These are phyloP conservation scores for Saksenaea oblongispora DNA, from an alignment of 371 early-diverging fungal genomes.

Conservation along the genomic window DNA sequence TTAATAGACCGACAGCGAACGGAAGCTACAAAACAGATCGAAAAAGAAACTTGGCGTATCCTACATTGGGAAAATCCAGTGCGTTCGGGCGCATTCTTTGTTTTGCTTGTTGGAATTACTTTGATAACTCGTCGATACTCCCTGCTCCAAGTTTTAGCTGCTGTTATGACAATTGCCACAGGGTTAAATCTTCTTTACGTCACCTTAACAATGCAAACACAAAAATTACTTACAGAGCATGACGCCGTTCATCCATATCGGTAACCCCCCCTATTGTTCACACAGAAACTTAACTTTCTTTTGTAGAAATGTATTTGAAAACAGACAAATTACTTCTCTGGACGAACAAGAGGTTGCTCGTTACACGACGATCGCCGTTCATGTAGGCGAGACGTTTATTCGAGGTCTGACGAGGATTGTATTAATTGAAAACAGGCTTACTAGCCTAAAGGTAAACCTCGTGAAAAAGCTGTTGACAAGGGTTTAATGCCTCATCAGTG, in stretches of 20 bases:
- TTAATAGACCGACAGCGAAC: constrained; percentile 22
- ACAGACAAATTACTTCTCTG: constrained; percentile 17
- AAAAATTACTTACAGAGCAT: constrained; percentile 28
- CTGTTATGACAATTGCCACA: constrained; percentile 32
- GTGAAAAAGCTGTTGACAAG: neutral
- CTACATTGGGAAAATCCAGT: constrained; percentile 44
- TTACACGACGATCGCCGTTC: constrained; percentile 31
- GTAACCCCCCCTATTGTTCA: constrained; percentile 16
- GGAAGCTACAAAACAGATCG: constrained; percentile 40
- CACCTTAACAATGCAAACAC: constrained; percentile 33
- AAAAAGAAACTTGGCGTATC: constrained; percentile 24
- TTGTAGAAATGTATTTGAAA: constrained; percentile 30
- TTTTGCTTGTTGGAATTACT: constrained; percentile 24
- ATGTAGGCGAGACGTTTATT: constrained; percentile 36
- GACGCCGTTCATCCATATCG: constrained; percentile 36
- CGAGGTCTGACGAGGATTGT: constrained; percentile 44
- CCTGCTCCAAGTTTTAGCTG: constrained; percentile 35
- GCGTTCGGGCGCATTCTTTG: constrained; percentile 34
- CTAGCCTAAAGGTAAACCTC: constrained; percentile 26
- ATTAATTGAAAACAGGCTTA: constrained; percentile 39
- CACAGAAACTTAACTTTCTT: neutral
- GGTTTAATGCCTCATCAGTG: constrained; percentile 13
- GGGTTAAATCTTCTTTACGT: constrained; percentile 48
- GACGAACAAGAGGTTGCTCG: constrained; percentile 28
- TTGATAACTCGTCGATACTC: constrained; percentile 42